Evolutionary conservation across 2,329 filamentous ascomycete species (phyloP).

Genomic region (Dryadomyces sulphureus): DNA sequence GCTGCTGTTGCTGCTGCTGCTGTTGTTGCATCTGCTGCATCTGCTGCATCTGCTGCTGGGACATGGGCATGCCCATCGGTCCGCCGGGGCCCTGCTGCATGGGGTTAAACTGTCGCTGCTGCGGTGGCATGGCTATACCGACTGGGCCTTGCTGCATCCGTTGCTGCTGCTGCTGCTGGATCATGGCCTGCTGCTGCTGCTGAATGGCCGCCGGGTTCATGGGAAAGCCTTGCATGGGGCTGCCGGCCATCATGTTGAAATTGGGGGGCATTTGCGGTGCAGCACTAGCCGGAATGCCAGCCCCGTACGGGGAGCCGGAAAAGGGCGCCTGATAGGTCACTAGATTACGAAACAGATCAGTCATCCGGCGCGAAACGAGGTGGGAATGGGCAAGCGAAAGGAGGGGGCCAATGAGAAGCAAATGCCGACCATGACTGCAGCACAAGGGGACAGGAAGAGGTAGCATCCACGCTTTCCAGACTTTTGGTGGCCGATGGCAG

Average conservation of each 20-base stretch:
- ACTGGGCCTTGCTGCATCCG: constrained; percentile 24
- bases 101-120: constrained; percentile 23
- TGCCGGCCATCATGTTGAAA: constrained; percentile 38
- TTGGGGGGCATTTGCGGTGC: constrained; percentile 31
- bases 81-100: constrained; percentile 20
- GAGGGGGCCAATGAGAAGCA: background rate
- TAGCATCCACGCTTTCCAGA: background rate
- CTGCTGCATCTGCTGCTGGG: constrained; percentile 20
- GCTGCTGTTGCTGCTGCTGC: background rate
- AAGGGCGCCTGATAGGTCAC: constrained; percentile 46
- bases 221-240: constrained; percentile 35
- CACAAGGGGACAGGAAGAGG: background rate
- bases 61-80: constrained; percentile 19
- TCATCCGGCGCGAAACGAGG: background rate
- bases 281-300: constrained; percentile 32
- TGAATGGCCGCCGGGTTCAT: constrained; percentile 36
- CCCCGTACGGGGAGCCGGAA: constrained; percentile 40
- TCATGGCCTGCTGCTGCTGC: constrained; percentile 21
- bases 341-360: constrained; percentile 15
- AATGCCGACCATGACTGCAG: background rate
- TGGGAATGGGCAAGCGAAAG: background rate
- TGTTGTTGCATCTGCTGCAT: constrained; percentile 1
- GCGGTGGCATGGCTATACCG: constrained; percentile 20
- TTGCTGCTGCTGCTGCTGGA: constrained; percentile 21
- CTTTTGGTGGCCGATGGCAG: background rate